These are phyloP conservation scores for Malassezia sp. DNA, from an alignment of 1,284 basidiomycete species.

Conservation along the genomic window DNA sequence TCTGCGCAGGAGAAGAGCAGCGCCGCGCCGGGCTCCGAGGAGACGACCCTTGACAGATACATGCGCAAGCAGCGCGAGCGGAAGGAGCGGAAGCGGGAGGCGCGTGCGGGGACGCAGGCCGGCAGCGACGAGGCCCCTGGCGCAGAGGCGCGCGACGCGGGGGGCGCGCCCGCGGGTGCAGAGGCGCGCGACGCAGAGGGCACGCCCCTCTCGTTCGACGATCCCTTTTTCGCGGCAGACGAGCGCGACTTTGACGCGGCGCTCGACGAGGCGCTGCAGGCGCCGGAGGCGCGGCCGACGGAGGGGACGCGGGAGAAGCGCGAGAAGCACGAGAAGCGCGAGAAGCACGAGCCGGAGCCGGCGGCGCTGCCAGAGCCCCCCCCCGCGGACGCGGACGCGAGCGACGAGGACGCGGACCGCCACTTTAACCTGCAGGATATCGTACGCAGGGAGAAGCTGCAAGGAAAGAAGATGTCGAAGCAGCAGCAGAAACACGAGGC, in stretches of 20 bases:
- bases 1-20: constrained; percentile 19
- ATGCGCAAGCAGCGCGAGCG: constrained; percentile 42
- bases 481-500: constrained; percentile 22
- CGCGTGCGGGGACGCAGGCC: constrained; percentile 5
- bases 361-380: background rate
- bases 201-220: constrained; percentile 48
- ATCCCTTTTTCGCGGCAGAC: constrained; percentile 52
- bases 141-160: constrained; percentile 10
- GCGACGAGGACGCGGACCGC: constrained; percentile 39
- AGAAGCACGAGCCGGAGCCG: constrained; percentile 9
- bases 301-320: constrained; percentile 10
- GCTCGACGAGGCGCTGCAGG: constrained; percentile 45
- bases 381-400: constrained; percentile 15
- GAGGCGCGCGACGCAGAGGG: constrained; percentile 6
- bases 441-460: constrained; percentile 60
- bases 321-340: constrained; percentile 12
- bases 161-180: background rate
- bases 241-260: constrained; percentile 38
- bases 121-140: constrained; percentile 10
- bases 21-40: constrained; percentile 20
- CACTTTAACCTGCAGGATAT: constrained; percentile 90
- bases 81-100: constrained; percentile 26
- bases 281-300: constrained; percentile 53
- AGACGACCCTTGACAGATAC: constrained; percentile 45
- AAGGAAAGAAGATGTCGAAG: constrained; percentile 25